A percentile compares a stretch with the other conserved stretches of the same genome.
Conservation (phyloP, 768 basidiomycete species). For the Lactifluus rugatus region DNA sequence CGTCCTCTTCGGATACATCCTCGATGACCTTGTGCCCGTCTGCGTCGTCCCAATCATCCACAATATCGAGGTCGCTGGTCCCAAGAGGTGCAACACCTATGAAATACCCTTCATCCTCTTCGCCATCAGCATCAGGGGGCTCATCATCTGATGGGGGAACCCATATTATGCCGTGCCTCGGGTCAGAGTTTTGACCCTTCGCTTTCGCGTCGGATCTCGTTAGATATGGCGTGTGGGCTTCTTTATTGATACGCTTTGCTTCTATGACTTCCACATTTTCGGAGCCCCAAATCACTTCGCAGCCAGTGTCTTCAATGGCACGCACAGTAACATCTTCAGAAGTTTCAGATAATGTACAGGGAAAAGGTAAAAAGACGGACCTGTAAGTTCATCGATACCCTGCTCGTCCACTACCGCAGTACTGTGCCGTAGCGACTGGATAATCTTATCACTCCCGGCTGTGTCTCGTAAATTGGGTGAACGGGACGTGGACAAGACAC, state of each 20-base stretch:
- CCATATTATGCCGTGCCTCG: neutral
- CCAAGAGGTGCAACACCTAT: conserved; percentile 11
- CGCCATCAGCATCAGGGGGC: conserved; percentile 8
- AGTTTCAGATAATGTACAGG: neutral
- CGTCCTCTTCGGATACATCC: conserved; percentile 7
- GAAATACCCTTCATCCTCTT: conserved; percentile 6
- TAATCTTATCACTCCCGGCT: neutral
- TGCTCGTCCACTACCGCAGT: neutral
- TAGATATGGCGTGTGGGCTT: neutral
- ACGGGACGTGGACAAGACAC: neutral
- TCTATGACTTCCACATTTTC: neutral
- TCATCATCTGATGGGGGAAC: conserved; percentile 6
- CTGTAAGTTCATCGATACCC: neutral
- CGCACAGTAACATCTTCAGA: neutral
- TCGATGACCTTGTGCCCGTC: neutral
- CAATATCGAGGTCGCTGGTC: conserved; percentile 18
- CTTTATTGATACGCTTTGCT: neutral
- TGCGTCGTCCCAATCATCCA: conserved; percentile 5
- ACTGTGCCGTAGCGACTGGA: neutral
- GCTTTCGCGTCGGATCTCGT: neutral
- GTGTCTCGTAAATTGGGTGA: neutral
- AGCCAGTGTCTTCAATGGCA: neutral
- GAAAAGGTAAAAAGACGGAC: neutral
- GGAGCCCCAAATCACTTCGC: neutral
- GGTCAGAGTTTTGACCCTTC: neutral